Conservation (phyloP, 805 yeast genomes). For the Wickerhamomyces ciferrii region DNA sequence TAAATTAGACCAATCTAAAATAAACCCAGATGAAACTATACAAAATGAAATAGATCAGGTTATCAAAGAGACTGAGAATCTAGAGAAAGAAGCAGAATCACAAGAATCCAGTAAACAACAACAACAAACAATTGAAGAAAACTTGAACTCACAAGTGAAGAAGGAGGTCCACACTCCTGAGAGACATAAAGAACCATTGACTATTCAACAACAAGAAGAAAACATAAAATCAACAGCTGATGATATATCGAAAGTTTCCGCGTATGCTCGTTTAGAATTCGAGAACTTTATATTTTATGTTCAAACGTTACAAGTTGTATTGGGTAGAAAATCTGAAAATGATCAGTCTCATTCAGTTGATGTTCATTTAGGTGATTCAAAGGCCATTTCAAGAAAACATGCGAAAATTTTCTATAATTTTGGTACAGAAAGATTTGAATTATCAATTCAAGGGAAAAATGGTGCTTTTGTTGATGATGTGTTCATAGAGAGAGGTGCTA, state of each 20-base stretch:
- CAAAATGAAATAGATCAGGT: slow-evolving; percentile 3
- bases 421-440: slow-evolving; percentile 91
- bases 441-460: slow-evolving; percentile 87
- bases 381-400: slow-evolving; percentile 90
- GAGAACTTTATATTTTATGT: slow-evolving; percentile 92
- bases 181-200: background rate
- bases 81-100: background rate
- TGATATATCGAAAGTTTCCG: slow-evolving; percentile 32
- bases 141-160: background rate
- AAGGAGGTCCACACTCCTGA: background rate
- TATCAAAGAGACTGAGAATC: background rate
- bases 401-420: slow-evolving; percentile 96
- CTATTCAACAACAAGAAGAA: background rate
- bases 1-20: background rate
- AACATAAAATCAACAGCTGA: background rate
- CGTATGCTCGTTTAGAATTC: slow-evolving; percentile 77
- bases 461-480: slow-evolving; percentile 95
- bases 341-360: slow-evolving; percentile 72
- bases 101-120: background rate
- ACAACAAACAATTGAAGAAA: background rate
- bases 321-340: slow-evolving; percentile 85
- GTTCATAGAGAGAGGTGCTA: slow-evolving; percentile 86
- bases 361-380: slow-evolving; percentile 87
- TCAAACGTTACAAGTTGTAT: slow-evolving; percentile 88
- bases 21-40: slow-evolving; percentile 14